Conservation (phyloP, 257 asterid species). For the Nicotiana otophora region DNA sequence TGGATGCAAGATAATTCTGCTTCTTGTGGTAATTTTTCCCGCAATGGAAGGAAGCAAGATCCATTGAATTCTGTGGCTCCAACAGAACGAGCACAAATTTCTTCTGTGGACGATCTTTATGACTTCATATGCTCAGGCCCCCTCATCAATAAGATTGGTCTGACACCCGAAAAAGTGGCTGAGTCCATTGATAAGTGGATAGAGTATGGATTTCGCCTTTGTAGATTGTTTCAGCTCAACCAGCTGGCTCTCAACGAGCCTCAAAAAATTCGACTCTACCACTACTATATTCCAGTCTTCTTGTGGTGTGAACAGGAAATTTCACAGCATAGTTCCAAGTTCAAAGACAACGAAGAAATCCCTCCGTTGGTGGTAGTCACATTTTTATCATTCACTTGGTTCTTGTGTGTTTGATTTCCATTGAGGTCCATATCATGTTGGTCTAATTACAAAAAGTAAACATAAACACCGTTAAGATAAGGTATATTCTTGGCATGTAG, state of each 20-base stretch:
- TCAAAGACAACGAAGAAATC: constrained; percentile 60
- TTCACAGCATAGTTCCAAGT: constrained; percentile 48
- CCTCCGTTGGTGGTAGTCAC: constrained; percentile 85
- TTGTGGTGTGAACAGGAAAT: constrained; percentile 92
- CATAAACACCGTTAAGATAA: background rate
- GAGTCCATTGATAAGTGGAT: constrained; percentile 86
- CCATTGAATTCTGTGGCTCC: constrained; percentile 39
- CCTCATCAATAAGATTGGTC: constrained; percentile 51
- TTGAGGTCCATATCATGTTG: background rate
- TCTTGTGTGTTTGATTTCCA: background rate
- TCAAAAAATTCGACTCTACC: constrained; percentile 75
- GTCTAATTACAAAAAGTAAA: background rate
- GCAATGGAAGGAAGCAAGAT: constrained; percentile 33
- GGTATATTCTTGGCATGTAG: constrained; percentile 35
- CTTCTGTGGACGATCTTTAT: constrained; percentile 65
- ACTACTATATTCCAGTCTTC: constrained; percentile 93
- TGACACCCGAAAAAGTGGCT: constrained; percentile 69
- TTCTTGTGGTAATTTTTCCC: constrained; percentile 15
- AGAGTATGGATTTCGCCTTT: constrained; percentile 64
- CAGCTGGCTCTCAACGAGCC: constrained; percentile 68
- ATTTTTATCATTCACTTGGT: background rate
- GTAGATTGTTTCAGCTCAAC: constrained; percentile 74
- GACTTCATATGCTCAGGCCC: constrained; percentile 84
- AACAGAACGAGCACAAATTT: constrained; percentile 42
- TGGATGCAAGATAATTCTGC: constrained; percentile 51